phyloP scores from a whole-genome alignment of 768 basidiomycete species.

The Lactifluus piperatus region DNA sequence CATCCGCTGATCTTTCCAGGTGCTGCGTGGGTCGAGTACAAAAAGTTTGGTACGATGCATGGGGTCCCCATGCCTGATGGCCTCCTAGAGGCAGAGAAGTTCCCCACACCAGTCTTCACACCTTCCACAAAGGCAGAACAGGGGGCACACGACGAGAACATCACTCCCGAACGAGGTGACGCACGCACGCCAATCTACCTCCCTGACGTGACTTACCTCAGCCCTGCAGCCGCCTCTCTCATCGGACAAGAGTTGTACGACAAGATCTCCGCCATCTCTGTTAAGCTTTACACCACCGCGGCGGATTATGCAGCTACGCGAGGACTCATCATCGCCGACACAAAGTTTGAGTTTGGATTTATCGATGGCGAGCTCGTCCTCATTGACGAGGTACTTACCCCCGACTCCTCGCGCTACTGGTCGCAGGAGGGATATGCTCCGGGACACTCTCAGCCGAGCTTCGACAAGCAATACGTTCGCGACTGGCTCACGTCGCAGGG shows the following conservation, averaged over 20 bases:
- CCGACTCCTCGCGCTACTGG: constrained; percentile 98
- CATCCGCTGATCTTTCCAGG: constrained; percentile 38
- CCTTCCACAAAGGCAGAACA: constrained; percentile 96
- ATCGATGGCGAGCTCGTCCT: constrained; percentile 60
- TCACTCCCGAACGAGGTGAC: constrained; percentile 94
- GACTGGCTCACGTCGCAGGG: constrained; percentile 77
- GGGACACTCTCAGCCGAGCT: constrained; percentile 77
- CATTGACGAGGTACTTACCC: constrained; percentile 94
- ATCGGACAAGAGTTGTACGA: constrained; percentile 59
- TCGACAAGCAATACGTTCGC: constrained; percentile 94
- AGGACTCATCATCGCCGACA: constrained; percentile 93
- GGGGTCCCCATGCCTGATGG: constrained; percentile 69
- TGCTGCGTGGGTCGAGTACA: constrained; percentile 94
- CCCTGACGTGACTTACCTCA: not conserved
- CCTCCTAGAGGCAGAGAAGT: constrained; percentile 75
- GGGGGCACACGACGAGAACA: constrained; percentile 94
- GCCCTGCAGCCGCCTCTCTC: constrained; percentile 45
- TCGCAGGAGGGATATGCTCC: constrained; percentile 62
- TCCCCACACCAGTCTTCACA: constrained; percentile 82
- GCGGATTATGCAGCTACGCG: constrained; percentile 61
- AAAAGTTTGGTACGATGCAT: constrained; percentile 79
- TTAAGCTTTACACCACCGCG: constrained; percentile 66
- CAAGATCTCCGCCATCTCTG: constrained; percentile 47
- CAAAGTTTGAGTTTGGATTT: constrained; percentile 97
- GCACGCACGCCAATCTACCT: constrained; percentile 18